Evolutionary conservation across 1,284 basidiomycete species (phyloP), one percentile per base, ranked within the genome.

Genomic region (Pisolithus thermaeus): DNA sequence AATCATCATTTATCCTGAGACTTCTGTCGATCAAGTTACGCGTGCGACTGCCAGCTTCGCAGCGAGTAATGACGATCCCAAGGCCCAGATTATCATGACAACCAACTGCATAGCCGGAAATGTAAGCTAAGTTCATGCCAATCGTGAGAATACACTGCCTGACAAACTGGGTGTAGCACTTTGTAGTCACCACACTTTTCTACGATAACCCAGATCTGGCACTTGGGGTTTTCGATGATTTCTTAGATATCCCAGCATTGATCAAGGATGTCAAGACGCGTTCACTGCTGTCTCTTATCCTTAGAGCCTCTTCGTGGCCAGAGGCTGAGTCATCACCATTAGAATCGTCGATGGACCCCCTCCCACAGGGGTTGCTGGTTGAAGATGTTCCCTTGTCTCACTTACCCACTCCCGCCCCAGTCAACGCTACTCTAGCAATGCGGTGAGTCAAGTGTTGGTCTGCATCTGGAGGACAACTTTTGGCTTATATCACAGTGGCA

Each of bases 21-120:
- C 70, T 25, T 30, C 58, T 40, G 14, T 37, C n/a, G 56, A 65
- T 32, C 56, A 65, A 41, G 39, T 67, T 9, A 63, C 53, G 3
- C 52, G 45, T 32, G 85, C 83, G 0, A 76, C 75, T 2, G 71
- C 72, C 20, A 72, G 73, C 18, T 88, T 84, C 61, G 58, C 71
- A n/a, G 64, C 70, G 4, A 72, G 69, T 6, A 74, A 76, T 18
- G 76, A 65, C 0, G 82, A 87, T 57, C 79, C 81, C 1, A 87
- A 85, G 58, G 85, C 84, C 6, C 67, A 61, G 2, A 72, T 82
- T n/a, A 74, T 86, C 39, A 71, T 77, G 0, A 72, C 80, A 0
- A 82, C 77, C 51, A 78, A 76, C 52, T 77, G 71, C 50, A n/a
- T 74, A 3, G 54, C 70, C 6, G 75, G 73, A 8, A 43, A 68